A percentile compares a stretch with the other conserved stretches of the same genome.
These are phyloP conservation scores for Neostapfia colusana DNA, from an alignment of 176 grass and related monocot genomes.

Conservation along the genomic window DNA sequence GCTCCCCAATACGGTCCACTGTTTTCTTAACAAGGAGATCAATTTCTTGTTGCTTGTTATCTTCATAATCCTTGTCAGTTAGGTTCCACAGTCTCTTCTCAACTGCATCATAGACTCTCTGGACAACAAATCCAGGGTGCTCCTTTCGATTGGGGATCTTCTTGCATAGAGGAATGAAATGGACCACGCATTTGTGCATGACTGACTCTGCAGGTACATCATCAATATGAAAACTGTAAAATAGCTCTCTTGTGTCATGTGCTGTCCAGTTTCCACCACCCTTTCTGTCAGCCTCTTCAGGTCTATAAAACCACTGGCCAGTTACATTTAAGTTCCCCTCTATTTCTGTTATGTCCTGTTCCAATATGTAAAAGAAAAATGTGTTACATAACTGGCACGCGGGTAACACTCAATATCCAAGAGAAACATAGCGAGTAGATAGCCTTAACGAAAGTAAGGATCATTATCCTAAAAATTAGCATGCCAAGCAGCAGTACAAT, in stretches of 20 bases:
- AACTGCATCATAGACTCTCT: constrained; percentile 89
- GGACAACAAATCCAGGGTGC: constrained; percentile 92
- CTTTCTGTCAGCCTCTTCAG: constrained; percentile 92
- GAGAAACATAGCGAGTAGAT: background rate
- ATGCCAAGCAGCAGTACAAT: constrained; percentile 11
- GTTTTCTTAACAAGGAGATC: constrained; percentile 90
- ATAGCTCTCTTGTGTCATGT: constrained; percentile 84
- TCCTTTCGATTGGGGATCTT: constrained; percentile 78
- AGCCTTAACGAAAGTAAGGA: constrained; percentile 10
- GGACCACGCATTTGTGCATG: constrained; percentile 95
- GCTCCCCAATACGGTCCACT: constrained; percentile 63
- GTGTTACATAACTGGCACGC: constrained; percentile 7
- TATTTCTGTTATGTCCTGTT: constrained; percentile 73
- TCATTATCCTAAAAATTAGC: background rate
- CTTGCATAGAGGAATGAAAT: constrained; percentile 86
- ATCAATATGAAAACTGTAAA: constrained; percentile 94
- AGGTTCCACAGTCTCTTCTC: constrained; percentile 86
- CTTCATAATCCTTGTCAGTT: constrained; percentile 93
- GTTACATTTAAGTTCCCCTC: constrained; percentile 71
- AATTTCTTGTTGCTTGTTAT: constrained; percentile 79
- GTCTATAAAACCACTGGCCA: constrained; percentile 98
- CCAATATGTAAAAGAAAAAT: constrained; percentile 22
- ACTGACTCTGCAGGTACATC: constrained; percentile 94
- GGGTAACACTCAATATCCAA: constrained; percentile 13
- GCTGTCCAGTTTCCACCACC: constrained; percentile 79